phyloP scores from a whole-genome alignment of 192 early-diverging fungal genomes.

The Podila clonocystis region DNA sequence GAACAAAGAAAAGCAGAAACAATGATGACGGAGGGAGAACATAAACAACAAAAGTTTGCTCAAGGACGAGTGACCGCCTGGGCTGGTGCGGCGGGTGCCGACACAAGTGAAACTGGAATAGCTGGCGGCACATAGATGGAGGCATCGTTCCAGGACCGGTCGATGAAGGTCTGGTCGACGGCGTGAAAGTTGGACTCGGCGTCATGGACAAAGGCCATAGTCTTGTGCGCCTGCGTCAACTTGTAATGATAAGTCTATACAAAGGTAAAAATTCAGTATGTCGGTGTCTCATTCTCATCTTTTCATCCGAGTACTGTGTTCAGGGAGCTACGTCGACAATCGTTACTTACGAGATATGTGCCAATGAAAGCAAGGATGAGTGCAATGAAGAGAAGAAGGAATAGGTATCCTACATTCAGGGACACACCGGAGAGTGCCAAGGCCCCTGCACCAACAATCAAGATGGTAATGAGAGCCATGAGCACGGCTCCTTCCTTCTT shows the following conservation, averaged over 20 bases:
- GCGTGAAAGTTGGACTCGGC: conserved; percentile 1
- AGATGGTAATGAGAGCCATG: conserved; percentile 5
- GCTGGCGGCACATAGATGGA: conserved; percentile 13
- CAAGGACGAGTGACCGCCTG: conserved; percentile 2
- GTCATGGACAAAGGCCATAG: conserved; percentile 8
- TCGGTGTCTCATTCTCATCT: not conserved
- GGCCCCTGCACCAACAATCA: conserved; percentile 16
- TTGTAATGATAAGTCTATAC: conserved; percentile 21
- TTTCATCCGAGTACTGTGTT: not conserved
- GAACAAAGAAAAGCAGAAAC: too few relatives aligned
- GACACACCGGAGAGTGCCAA: conserved; percentile 12
- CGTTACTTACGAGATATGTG: conserved; percentile 13
- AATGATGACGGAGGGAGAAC: too few relatives aligned
- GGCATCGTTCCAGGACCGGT: conserved; percentile 22
- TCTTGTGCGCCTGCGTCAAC: conserved; percentile 23
- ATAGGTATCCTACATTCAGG: conserved; percentile 11
- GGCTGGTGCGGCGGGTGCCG: not conserved
- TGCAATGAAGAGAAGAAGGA: conserved; percentile 7
- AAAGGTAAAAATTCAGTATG: not conserved
- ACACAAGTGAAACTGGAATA: not conserved
- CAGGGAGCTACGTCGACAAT: not conserved
- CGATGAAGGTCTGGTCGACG: not conserved
- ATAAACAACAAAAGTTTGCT: not conserved
- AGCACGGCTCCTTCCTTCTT: conserved; percentile 12
- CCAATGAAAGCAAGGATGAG: conserved; percentile 1